Conservation (phyloP, 176 grass and related monocot species). For the Rhipidocladum racemiflorum region DNA sequence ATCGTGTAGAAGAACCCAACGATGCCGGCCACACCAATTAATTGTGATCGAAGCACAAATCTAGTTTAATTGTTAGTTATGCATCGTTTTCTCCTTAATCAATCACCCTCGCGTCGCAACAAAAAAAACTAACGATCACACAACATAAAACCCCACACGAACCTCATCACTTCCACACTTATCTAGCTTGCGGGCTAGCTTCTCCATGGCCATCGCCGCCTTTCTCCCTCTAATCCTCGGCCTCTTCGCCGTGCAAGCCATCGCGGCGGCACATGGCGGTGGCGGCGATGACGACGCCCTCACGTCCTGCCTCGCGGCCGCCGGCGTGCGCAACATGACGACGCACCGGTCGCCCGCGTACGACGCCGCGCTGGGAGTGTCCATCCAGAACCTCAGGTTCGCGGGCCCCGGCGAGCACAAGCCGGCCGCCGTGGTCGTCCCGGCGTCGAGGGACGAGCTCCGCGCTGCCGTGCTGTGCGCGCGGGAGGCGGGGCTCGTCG, state of each 20-base stretch:
- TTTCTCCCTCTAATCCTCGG: constrained; percentile 1
- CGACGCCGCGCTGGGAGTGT: constrained; percentile 38
- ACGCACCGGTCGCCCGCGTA: constrained; percentile 6
- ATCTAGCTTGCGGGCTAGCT: too few species aligned
- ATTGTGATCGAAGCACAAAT: background rate
- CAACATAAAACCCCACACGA: constrained; percentile 17
- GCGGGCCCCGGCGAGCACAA: background rate
- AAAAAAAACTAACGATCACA: constrained; percentile 14
- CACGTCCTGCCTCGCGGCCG: constrained; percentile 43
- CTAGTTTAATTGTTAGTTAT: background rate
- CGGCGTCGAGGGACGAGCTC: constrained; percentile 33
- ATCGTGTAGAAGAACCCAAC: too few species aligned
- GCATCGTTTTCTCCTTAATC: background rate
- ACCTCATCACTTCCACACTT: background rate
- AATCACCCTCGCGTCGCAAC: background rate
- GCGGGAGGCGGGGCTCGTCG: constrained; percentile 22
- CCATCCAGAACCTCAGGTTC: constrained; percentile 82
- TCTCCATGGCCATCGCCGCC: constrained; percentile 7
- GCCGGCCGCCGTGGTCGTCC: constrained; percentile 50
- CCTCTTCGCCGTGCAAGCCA: constrained; percentile 22
- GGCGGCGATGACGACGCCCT: background rate
- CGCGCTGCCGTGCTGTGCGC: constrained; percentile 43
- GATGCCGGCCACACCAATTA: constrained; percentile 53
- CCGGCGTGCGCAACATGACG: constrained; percentile 65
- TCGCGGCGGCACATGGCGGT: background rate